phyloP scores from a whole-genome alignment of 257 asterid species.

The Oldenlandia corymbosa region DNA sequence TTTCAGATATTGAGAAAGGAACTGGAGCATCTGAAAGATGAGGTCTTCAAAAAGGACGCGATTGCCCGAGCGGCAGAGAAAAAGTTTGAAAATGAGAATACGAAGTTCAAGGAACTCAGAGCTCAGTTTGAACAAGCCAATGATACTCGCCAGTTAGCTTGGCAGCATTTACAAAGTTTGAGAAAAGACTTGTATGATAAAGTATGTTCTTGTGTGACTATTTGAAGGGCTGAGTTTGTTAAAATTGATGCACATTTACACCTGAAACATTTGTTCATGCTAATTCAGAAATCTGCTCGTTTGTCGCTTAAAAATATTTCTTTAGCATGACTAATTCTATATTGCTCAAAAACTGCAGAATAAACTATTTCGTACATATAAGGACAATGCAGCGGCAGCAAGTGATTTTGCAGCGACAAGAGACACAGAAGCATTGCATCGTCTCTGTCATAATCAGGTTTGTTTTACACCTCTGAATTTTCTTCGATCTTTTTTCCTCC shows the following conservation, averaged over 20 bases:
- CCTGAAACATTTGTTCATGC: not conserved
- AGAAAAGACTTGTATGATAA: slow-evolving; percentile 53
- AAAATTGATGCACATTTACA: not conserved
- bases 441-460: slow-evolving; percentile 58
- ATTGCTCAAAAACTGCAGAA: slow-evolving; percentile 51
- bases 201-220: slow-evolving; percentile 35
- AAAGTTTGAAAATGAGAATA: slow-evolving; percentile 58
- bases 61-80: slow-evolving; percentile 50
- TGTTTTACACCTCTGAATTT: not conserved
- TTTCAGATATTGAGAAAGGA: slow-evolving; percentile 70
- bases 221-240: not conserved
- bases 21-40: slow-evolving; percentile 58
- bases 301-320: not conserved
- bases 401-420: slow-evolving; percentile 40
- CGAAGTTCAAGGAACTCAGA: slow-evolving; percentile 61
- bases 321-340: not conserved
- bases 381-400: slow-evolving; percentile 56
- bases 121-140: slow-evolving; percentile 65
- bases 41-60: slow-evolving; percentile 55
- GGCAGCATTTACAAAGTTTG: slow-evolving; percentile 52
- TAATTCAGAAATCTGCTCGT: not conserved
- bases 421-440: slow-evolving; percentile 51
- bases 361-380: slow-evolving; percentile 53
- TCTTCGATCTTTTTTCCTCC: slow-evolving; percentile 6
- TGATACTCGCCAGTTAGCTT: slow-evolving; percentile 83